Evolutionary conservation across 208 protist species (phyloP).

Genomic region (Trypanosoma platydactyli): DNA sequence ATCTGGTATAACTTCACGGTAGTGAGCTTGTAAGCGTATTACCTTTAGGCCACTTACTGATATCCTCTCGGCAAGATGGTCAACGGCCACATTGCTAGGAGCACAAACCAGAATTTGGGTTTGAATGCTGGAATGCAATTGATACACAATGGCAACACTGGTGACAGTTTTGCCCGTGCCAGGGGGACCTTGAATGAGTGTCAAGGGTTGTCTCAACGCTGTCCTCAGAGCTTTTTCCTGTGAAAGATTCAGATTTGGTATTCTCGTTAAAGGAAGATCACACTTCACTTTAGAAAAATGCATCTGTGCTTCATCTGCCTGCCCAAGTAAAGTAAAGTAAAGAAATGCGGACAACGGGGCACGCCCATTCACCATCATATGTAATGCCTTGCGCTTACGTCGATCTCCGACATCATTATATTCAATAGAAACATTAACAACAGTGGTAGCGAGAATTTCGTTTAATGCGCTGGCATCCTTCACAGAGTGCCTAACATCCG

Average conservation of each 20-base stretch:
- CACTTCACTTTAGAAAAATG: slow-evolving; percentile 19
- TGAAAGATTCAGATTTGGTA: slow-evolving; percentile 93
- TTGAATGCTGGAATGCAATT: slow-evolving; percentile 64
- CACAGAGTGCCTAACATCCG: neutral
- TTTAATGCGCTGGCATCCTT: slow-evolving; percentile 43
- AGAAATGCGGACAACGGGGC: slow-evolving; percentile 81
- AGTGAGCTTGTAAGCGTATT: slow-evolving; percentile 93
- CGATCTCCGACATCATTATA: slow-evolving; percentile 70
- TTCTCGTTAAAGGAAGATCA: slow-evolving; percentile 27
- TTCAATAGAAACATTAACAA: slow-evolving; percentile 17
- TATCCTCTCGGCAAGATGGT: slow-evolving; percentile 96
- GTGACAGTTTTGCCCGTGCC: slow-evolving; percentile 99
- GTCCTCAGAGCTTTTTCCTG: slow-evolving; percentile 75
- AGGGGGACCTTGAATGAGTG: slow-evolving; percentile 33
- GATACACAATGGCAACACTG: slow-evolving; percentile 94
- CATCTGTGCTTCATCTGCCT: slow-evolving; percentile 33
- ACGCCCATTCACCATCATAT: slow-evolving; percentile 84
- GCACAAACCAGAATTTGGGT: slow-evolving; percentile 75
- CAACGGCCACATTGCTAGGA: slow-evolving; percentile 97
- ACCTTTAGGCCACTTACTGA: slow-evolving; percentile 93
- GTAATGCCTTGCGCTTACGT: slow-evolving; percentile 87
- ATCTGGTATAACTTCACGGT: slow-evolving; percentile 77
- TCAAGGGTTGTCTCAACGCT: slow-evolving; percentile 82
- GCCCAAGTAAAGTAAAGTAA: slow-evolving; percentile 93
- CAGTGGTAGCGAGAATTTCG: slow-evolving; percentile 95